Evolutionary conservation across 331 rosid species (phyloP).

Genomic region (Rosa hybrid): DNA sequence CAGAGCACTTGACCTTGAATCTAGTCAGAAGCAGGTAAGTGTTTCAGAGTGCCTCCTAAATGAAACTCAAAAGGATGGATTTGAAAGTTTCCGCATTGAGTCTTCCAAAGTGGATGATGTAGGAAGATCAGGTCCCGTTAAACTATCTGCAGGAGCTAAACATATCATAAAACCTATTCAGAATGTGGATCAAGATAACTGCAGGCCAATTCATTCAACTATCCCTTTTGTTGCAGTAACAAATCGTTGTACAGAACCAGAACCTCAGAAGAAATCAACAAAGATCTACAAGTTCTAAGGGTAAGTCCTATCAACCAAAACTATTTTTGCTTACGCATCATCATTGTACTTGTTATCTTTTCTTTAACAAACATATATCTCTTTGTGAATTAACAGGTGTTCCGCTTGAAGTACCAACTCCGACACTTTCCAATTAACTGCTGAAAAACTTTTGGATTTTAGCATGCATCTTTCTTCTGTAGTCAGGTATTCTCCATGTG

Average conservation of each 20-base stretch:
- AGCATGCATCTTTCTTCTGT: conserved; percentile 21
- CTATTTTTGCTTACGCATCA: neutral
- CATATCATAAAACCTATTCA: conserved; percentile 77
- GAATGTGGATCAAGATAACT: conserved; percentile 44
- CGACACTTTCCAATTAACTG: neutral
- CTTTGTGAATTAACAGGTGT: conserved; percentile 28
- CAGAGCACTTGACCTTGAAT: conserved; percentile 35
- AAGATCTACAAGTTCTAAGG: conserved; percentile 71
- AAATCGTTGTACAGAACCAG: conserved; percentile 52
- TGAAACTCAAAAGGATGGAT: conserved; percentile 36
- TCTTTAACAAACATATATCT: conserved; percentile 14
- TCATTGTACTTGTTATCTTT: neutral
- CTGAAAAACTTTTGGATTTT: conserved; percentile 11
- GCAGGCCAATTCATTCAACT: conserved; percentile 48
- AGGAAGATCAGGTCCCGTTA: conserved; percentile 67
- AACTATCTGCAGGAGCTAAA: conserved; percentile 72
- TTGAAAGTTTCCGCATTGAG: conserved; percentile 34
- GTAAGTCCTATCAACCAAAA: conserved; percentile 33
- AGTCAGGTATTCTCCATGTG: conserved; percentile 37
- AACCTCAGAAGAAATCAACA: conserved; percentile 58
- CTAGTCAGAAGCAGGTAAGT: conserved; percentile 40
- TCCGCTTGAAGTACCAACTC: neutral
- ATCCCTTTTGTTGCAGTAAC: conserved; percentile 45
- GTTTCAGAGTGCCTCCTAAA: conserved; percentile 34
- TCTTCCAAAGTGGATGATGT: conserved; percentile 40